Conservation (phyloP, 305 asterid genomes). For the Rubia balearica region DNA sequence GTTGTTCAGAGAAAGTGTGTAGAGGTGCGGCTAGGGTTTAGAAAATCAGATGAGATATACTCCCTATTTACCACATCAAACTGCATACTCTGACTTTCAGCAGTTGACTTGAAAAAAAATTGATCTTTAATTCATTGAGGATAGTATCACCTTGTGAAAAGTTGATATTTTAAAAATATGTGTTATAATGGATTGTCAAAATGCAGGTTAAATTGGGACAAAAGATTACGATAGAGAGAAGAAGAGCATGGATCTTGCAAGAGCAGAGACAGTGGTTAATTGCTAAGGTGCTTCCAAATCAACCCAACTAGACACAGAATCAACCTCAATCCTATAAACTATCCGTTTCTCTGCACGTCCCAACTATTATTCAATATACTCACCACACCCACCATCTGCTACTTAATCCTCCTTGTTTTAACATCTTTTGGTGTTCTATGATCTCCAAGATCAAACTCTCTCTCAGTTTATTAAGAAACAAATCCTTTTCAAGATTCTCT, state of each 20-base stretch:
- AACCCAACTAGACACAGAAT: constrained; percentile 31
- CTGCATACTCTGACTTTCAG: too few relatives aligned
- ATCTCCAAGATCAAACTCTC: constrained; percentile 16
- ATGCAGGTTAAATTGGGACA: too few relatives aligned
- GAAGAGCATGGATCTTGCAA: neutral
- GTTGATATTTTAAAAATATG: too few relatives aligned
- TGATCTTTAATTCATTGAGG: too few relatives aligned
- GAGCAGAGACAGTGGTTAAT: neutral
- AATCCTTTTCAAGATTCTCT: constrained; percentile 18
- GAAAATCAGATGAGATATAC: too few relatives aligned
- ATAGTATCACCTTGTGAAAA: too few relatives aligned
- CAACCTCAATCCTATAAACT: constrained; percentile 26
- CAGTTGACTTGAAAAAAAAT: too few relatives aligned
- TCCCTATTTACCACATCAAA: too few relatives aligned
- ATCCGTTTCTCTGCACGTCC: constrained; percentile 13
- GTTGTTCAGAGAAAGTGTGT: too few relatives aligned
- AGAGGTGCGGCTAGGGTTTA: too few relatives aligned
- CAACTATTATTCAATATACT: neutral
- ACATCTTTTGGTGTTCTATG: constrained; percentile 8
- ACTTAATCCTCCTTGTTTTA: constrained; percentile 6
- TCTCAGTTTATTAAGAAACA: constrained; percentile 13
- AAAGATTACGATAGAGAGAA: too few relatives aligned
- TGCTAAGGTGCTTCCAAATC: constrained; percentile 20
- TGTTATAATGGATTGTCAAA: too few relatives aligned
- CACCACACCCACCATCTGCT: neutral